Conservation (phyloP, 73 alveolate genomes). For the Urostyla sp. region DNA sequence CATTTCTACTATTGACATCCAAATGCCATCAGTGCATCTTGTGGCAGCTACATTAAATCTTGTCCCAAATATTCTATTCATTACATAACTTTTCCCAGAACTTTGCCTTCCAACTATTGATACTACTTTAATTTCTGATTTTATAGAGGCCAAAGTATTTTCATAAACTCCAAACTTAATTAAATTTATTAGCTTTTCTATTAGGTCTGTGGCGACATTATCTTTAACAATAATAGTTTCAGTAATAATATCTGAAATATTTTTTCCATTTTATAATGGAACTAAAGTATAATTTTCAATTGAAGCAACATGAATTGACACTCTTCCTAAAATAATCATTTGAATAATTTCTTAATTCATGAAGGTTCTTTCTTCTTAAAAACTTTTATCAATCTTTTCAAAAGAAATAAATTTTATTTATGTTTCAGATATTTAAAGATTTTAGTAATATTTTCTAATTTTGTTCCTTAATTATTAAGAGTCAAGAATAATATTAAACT, state of each 20-base stretch:
- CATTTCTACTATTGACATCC: constrained; percentile 64
- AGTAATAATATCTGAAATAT: constrained; percentile 25
- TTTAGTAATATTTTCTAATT: neutral
- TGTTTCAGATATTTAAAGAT: neutral
- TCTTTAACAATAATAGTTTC: neutral
- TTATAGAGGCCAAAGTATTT: neutral
- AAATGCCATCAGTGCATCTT: constrained; percentile 88
- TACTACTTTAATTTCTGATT: constrained; percentile 7
- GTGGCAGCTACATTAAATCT: constrained; percentile 78
- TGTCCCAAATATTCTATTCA: constrained; percentile 81
- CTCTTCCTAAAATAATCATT: constrained; percentile 22
- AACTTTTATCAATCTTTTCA: neutral
- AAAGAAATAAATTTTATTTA: neutral
- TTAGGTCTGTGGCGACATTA: constrained; percentile 1
- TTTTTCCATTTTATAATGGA: constrained; percentile 33
- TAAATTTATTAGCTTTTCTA: neutral
- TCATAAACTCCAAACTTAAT: constrained; percentile 49
- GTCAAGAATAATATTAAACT: neutral
- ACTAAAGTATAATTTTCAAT: constrained; percentile 24
- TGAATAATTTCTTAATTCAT: neutral
- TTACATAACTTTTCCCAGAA: constrained; percentile 77
- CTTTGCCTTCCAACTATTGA: constrained; percentile 70
- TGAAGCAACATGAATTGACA: constrained; percentile 32
- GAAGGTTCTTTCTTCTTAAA: constrained; percentile 6
- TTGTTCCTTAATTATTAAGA: neutral